Base-by-base conservation (phyloP, 1,284 basidiomycete species). In the Termitomyces sp. region DNA sequence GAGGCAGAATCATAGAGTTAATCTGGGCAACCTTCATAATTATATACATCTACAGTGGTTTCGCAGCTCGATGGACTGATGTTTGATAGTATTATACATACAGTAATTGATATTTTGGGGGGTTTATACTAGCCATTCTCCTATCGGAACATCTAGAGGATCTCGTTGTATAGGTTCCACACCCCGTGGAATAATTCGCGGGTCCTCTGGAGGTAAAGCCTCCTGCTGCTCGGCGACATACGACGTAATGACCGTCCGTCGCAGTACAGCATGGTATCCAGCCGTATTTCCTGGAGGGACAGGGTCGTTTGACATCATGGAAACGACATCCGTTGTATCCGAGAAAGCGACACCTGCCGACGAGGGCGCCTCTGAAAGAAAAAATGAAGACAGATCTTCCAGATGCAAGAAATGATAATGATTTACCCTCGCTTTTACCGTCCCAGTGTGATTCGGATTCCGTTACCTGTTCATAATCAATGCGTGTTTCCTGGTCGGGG, bases 391-490 rank as follows among this genome's bases (percentile, higher is more conserved):
- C 43, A 47, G 21, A 33, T 26, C 34, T 17, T 2, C 19, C 31
- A 45, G 47, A 19, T 21, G n/a, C 3, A 48, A 21, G 9, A 55
- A 42, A 51, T 51, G 26, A 38, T 40, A 45, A 26, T 8, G 53
- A 67, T 68, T 58, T 56, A 78, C 77, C 73, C 58, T 70, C 64
- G 52, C 69, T 72, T 58, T 74, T 72, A 8, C 75, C 74, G 24
- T 65, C 65, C 77, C 78, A 81, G 56, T 74, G 72, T 17, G 78
- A 79, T 58, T 77, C 77, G n/a, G 77, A 77, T 38, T 66, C 64
- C 48, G 66, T 67, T 58, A 69, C 65, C 48, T 58, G 62, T 53
- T 57, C 56, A 52, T 69, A 64, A 52, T 68, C 60, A 61, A 64
- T 60, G 51, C 68, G 59, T 59, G 61, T 57, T 59, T 52, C 62